phyloP scores from a whole-genome alignment of 1,284 basidiomycete species.

The Ganoderma lingzhi region DNA sequence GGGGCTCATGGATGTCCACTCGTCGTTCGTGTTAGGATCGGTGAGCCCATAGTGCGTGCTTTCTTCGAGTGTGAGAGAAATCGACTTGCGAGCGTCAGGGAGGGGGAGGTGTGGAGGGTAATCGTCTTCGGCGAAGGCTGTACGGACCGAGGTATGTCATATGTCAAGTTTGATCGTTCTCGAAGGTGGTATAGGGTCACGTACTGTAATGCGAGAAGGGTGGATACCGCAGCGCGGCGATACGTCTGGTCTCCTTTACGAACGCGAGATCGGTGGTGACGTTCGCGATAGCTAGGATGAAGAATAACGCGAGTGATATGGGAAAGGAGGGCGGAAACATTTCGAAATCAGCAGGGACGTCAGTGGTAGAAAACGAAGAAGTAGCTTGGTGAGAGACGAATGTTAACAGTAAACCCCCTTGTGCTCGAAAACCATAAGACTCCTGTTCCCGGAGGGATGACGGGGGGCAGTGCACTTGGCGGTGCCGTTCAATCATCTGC shows the following conservation, averaged over 20 bases:
- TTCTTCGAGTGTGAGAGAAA: conserved; percentile 29
- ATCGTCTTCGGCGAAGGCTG: conserved; percentile 27
- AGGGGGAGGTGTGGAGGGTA: conserved; percentile 25
- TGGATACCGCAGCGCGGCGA: conserved; percentile 13
- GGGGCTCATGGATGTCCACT: conserved; percentile 33
- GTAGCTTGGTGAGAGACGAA: not conserved
- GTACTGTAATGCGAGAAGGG: conserved; percentile 19
- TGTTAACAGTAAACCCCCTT: no score
- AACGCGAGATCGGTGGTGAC: conserved; percentile 7
- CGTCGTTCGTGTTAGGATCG: conserved; percentile 19
- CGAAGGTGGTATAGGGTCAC: not conserved
- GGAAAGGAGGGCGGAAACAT: not conserved
- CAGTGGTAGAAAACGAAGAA: not conserved
- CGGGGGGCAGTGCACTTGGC: not conserved
- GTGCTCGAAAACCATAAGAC: no score
- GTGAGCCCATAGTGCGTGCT: conserved; percentile 26
- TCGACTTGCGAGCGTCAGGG: not conserved
- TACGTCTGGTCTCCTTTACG: conserved; percentile 5
- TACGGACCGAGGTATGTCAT: not conserved
- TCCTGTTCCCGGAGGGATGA: not conserved
- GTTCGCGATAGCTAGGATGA: conserved; percentile 6
- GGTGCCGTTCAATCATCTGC: not conserved
- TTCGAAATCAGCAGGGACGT: not conserved
- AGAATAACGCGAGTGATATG: not conserved
- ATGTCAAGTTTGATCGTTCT: not conserved